These are phyloP conservation scores for Cercospora zeae-maydis DNA, from an alignment of 2,329 filamentous ascomycete species.

Conservation along the genomic window DNA sequence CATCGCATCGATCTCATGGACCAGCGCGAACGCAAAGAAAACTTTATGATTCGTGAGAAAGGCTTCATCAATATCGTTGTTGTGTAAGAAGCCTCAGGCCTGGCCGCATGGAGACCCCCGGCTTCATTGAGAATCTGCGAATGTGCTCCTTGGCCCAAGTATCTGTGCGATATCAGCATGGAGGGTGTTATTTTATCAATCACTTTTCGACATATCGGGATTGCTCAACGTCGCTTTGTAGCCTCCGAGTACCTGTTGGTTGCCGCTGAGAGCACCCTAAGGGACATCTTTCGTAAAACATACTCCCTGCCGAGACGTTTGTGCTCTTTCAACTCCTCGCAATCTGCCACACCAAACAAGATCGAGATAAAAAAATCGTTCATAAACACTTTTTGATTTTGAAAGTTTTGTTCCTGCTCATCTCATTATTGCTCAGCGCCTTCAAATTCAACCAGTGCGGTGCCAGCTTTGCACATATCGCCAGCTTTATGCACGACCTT, in stretches of 20 bases:
- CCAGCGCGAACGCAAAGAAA: background rate
- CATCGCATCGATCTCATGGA: background rate
- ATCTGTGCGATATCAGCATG: slow-evolving; percentile 27
- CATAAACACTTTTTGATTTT: background rate
- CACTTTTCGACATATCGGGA: slow-evolving; percentile 19
- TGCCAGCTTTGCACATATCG: slow-evolving; percentile 47
- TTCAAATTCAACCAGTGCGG: slow-evolving; percentile 45
- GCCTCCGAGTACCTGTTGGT: slow-evolving; percentile 48
- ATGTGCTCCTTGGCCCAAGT: slow-evolving; percentile 57
- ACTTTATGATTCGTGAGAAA: background rate
- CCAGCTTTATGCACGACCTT: slow-evolving; percentile 50
- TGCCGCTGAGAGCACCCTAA: slow-evolving; percentile 4
- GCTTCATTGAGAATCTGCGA: slow-evolving; percentile 36
- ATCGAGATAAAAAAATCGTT: no score
- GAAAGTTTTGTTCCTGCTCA: background rate
- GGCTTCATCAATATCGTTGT: background rate
- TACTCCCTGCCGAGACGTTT: slow-evolving; percentile 45
- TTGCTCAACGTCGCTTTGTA: slow-evolving; percentile 56
- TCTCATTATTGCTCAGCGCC: slow-evolving; percentile 18
- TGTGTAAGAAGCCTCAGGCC: background rate
- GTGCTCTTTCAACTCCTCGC: slow-evolving; percentile 55
- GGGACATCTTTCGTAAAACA: slow-evolving; percentile 15
- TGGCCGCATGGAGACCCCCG: slow-evolving; percentile 6
- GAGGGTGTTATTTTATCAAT: background rate
- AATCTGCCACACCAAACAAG: slow-evolving; percentile 40